Percentiles rank a stretch among this genome's conserved stretches.
These are phyloP conservation scores for Amorphotheca resinae DNA, from an alignment of 495 filamentous ascomycete species.

Conservation along the genomic window DNA sequence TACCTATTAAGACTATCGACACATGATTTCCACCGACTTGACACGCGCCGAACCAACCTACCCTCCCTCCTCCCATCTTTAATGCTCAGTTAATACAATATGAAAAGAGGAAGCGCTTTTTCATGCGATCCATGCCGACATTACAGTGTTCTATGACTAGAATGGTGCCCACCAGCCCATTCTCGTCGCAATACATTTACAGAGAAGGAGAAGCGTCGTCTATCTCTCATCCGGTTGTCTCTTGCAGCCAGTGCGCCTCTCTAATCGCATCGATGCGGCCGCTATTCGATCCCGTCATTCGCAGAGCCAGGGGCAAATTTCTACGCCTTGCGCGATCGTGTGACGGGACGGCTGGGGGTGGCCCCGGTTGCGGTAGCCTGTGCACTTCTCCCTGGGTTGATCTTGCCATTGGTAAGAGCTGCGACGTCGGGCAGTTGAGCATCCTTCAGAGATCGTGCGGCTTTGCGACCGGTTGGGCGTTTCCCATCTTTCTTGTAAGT, in stretches of 20 bases:
- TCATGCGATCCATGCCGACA: conserved; percentile 1
- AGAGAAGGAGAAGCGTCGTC: conserved; percentile 17
- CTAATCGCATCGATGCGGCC: conserved; percentile 5
- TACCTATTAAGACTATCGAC: conserved; percentile 4
- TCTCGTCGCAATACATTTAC: conserved; percentile 15
- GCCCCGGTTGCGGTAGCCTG: conserved; percentile 24
- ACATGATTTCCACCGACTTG: background rate
- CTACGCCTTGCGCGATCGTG: conserved; percentile 49
- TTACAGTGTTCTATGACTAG: conserved; percentile 7
- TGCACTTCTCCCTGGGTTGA: conserved; percentile 11
- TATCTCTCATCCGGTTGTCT: conserved; percentile 7
- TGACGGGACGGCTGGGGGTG: conserved; percentile 34
- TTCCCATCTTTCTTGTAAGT: conserved; percentile 87
- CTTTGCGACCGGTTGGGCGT: conserved; percentile 42
- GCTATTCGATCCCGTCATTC: background rate
- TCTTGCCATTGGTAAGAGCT: conserved; percentile 23
- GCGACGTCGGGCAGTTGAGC: conserved; percentile 24
- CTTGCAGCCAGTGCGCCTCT: background rate
- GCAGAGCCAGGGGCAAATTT: too few species aligned
- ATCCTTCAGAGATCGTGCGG: conserved; percentile 33
- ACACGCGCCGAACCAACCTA: background rate
- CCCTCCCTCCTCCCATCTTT: background rate
- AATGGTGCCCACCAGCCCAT: background rate
- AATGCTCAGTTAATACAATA: background rate
- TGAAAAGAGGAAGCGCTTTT: background rate